A percentile compares a stretch with the other conserved stretches of the same genome.
Evolutionary conservation across 2,329 filamentous ascomycete genomes (phyloP).

Genomic region (Hymenoscyphus occultus): DNA sequence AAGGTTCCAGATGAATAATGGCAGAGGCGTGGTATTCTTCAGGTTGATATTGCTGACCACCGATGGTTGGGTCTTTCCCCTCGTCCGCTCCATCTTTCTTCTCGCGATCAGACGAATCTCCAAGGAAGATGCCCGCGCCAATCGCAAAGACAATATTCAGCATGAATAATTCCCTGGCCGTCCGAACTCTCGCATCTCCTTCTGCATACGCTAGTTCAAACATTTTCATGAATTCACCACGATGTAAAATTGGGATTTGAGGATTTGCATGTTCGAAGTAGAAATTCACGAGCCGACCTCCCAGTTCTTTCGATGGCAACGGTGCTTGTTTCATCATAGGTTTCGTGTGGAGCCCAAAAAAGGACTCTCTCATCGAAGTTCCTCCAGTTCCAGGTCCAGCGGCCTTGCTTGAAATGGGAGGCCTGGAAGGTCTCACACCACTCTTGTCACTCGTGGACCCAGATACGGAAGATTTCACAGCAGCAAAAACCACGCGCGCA

Average conservation of each 20-base stretch:
- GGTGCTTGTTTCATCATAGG: constrained; percentile 81
- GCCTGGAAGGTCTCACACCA: constrained; percentile 57
- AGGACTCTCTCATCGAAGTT: constrained; percentile 89
- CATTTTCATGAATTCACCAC: constrained; percentile 83
- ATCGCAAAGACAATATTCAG: constrained; percentile 98
- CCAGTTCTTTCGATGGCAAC: constrained; percentile 78
- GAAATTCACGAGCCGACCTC: constrained; percentile 67
- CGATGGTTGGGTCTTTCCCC: constrained; percentile 31
- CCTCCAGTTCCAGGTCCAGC: constrained; percentile 45
- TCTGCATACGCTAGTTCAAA: constrained; percentile 78
- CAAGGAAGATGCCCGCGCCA: constrained; percentile 87
- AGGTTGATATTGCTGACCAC: constrained; percentile 62
- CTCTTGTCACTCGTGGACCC: constrained; percentile 66
- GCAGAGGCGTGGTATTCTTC: constrained; percentile 96
- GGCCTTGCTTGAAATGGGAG: constrained; percentile 41
- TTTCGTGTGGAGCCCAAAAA: constrained; percentile 92
- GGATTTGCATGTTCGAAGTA: constrained; percentile 98
- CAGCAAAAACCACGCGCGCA: constrained; percentile 88
- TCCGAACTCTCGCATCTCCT: constrained; percentile 59
- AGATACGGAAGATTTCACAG: constrained; percentile 71
- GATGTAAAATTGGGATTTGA: constrained; percentile 89
- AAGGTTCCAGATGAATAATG: constrained; percentile 85
- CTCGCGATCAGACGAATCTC: constrained; percentile 45
- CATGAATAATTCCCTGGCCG: constrained; percentile 82
- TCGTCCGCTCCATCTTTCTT: constrained; percentile 27